These are phyloP conservation scores for Arthrobotrys iridis DNA, from an alignment of 2,329 filamentous ascomycete species.

Conservation along the genomic window DNA sequence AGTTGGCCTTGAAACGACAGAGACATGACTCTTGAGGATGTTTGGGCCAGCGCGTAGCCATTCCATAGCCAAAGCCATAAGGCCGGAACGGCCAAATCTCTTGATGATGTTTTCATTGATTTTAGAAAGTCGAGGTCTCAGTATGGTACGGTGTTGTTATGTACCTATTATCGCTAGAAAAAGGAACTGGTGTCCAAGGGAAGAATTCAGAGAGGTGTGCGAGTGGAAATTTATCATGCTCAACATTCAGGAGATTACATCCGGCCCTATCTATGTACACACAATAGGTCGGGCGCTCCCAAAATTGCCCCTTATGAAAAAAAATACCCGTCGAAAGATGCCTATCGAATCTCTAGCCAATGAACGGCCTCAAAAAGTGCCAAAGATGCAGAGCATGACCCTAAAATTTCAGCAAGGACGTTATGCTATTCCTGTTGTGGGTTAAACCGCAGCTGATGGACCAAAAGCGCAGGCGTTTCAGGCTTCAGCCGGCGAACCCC, in stretches of 20 bases:
- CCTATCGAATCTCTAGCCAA: not conserved
- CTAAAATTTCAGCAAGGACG: conserved; percentile 11
- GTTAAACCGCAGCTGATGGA: not conserved
- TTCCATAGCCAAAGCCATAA: conserved; percentile 16
- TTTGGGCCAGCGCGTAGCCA: conserved; percentile 15
- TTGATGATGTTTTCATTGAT: conserved; percentile 17
- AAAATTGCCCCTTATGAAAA: conserved; percentile 1
- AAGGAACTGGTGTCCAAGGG: not conserved
- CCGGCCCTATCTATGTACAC: conserved; percentile 10
- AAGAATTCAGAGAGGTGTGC: conserved; percentile 13
- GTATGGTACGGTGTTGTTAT: no score
- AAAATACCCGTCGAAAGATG: not conserved
- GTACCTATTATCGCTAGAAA: conserved; percentile 24
- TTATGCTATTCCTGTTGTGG: conserved; percentile 12
- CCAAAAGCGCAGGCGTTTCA: conserved; percentile 25
- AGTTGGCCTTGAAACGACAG: conserved; percentile 21
- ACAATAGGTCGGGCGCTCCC: not conserved
- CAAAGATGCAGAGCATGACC: conserved; percentile 11
- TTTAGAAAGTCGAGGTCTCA: not conserved
- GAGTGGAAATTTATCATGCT: conserved; percentile 6
- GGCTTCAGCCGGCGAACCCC: conserved; percentile 2
- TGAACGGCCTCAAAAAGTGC: not conserved
- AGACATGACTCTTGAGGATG: conserved; percentile 23
- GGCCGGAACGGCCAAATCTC: not conserved
- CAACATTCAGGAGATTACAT: conserved; percentile 18